Evolutionary conservation across 2,329 filamentous ascomycete genomes (phyloP), one percentile per base, ranked within the genome.

Genomic region (Fusarium torreyae): DNA sequence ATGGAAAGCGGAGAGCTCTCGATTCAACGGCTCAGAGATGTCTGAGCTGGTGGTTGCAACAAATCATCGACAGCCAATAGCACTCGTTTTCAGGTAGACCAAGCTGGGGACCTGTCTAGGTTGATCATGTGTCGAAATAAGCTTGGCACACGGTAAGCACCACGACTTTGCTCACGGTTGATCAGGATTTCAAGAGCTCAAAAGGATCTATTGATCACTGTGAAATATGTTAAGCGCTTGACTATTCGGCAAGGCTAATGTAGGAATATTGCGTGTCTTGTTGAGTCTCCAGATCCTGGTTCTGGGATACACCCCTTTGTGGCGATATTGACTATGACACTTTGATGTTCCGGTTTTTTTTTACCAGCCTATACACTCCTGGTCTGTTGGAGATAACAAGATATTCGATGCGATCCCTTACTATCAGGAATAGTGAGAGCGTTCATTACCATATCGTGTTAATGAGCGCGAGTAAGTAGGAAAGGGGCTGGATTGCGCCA

Each of bases 11-110:
- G 33, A 57, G 51, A 58, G 58, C 61, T 57, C n/a, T 67, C 31
- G 62, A 59, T 63, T 68, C 50, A 58, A 50, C 63, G 51, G 56
- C 61, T 56, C 46, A 62, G 56, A 57, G 51, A 66, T 63, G 59
- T 68, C 68, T 60, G 53, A 71, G 59, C 34, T 71, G 68, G 24
- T 71, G 68, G 55, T 65, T 68, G 57, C 59, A 66, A 52, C 40
- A 68, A 52, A 63, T 54, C 44, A 55, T 40, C 46, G 55, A 58
- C 57, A 66, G 63, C 72, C 72, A 74, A 74, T 74, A 60, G 61
- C 66, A 51, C 61, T 24, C 53, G 44, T 44, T 56, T 50, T 53
- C 48, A 58, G 54, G 71, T 64, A 44, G 64, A 70, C 58, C 64
- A 57, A 72, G 54, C 67, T 54, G 40, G 53, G 63, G 55, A 68